Evolutionary conservation across 345 rosid genomes (phyloP), one percentile per base, ranked within the genome.

Genomic region (Ceriops tagal): DNA sequence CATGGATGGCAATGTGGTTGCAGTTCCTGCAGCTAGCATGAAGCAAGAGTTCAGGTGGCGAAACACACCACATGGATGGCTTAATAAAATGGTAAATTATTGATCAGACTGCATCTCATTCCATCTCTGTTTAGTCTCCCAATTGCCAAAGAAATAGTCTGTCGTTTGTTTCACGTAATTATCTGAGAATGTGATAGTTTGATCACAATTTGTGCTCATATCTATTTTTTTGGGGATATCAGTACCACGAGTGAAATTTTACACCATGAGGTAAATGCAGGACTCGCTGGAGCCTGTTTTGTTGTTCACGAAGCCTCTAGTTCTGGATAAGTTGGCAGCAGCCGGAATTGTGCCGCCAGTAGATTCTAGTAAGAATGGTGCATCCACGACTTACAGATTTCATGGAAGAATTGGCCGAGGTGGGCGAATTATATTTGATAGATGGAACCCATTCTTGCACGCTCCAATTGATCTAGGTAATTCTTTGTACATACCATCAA

Each of bases 331-430:
- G 84, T 81, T 96, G 80, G 91, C 87, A 2, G 91, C 91, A 59
- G 96, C 98, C 5, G 85, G 92, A 70, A 85, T 95, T 62, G 83
- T 84, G 53, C 97, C 98, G n/a, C 96, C 97, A 1, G 77, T 82
- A 61, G 90, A 83, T 37, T 61, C 83, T 1, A 65, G 77, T 15
- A 82, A 74, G 74, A 84, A 73, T 72, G 80, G 81, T 62, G 47
- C 75, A 1, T 58, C 85, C 5, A 43, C 72, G 30, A 77, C 81
- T 35, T 77, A 76, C 26, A 87, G 83, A 81, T 90, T 86, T 68
- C 89, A 77, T 18, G 99, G 99, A 73, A 90, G 99, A 78, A 86
- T 95, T 49, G 98, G 99, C 4, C 92, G 99, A 3, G 99, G 99
- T 75, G 98, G 98, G 16, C 84, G 99, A 22, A 90, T 92, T 24